Evolutionary conservation across 2,329 filamentous ascomycete genomes (phyloP), one percentile per base, ranked within the genome.

Genomic region (Amauroascus niger): DNA sequence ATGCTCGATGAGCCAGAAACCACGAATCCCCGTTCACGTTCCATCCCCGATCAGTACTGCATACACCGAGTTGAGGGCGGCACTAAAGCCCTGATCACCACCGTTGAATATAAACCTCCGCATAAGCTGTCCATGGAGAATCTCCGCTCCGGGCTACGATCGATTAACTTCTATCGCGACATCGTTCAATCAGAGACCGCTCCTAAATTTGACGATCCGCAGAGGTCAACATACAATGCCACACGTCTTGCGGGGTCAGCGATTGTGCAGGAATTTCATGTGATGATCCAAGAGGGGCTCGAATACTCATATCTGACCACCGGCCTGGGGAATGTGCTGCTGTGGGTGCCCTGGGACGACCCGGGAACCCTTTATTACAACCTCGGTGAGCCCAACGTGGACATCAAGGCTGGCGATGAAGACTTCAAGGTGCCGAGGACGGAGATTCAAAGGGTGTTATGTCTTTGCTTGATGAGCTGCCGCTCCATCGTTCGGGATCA

Each of bases 241-340:
- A 55, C 49, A 43, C 51, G 48, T 14, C 54, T 65, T 5, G 47
- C 53, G 2, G 54, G 56, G 0, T 62, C 62, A 1, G 61, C 58
- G 8, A 6, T 65, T 2, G 59, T 58, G 5, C 60, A 67, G 41
- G 57, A 63, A 55, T 69, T 59, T 46, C 59, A 67, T 57, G 57
- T 64, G 2, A 67, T 66, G 59, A 62, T 66, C 37, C 39, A 63
- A 50, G 59, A 64, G 51, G 61, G 63, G 1, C 58, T 64, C 11
- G 59, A 61, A 47, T 63, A 62, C 47, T 64, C 62, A 14, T 65
- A 61, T 49, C 16, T 67, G 37, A 61, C 61, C 1, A 63, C 57
- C 45, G 61, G 63, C 1, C 28, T 63, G 1, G 55, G 51, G 0
- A 30, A 55, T 8, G 58, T 66, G 3, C 57, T 59, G 14, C 57